A percentile compares a stretch with the other conserved stretches of the same genome.
These are phyloP conservation scores for Nematocida major DNA, from an alignment of 371 early-diverging fungal species.

Conservation along the genomic window DNA sequence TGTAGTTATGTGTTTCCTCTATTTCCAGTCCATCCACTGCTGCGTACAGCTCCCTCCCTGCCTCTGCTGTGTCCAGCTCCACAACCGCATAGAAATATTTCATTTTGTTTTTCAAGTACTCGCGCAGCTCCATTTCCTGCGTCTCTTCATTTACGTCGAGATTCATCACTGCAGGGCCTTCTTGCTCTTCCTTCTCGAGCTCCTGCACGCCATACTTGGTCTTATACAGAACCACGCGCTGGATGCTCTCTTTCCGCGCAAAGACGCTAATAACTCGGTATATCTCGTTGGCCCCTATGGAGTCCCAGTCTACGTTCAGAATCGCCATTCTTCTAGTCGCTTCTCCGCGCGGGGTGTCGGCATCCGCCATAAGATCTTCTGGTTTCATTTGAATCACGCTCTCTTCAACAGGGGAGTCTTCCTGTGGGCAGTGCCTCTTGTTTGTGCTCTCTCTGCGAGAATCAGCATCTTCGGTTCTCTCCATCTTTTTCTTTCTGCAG, in stretches of 20 bases:
- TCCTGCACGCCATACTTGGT: slow-evolving; percentile 87
- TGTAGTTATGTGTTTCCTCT: slow-evolving; percentile 79
- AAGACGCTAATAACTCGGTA: slow-evolving; percentile 76
- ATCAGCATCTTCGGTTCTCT: neutral
- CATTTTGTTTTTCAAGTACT: slow-evolving; percentile 82
- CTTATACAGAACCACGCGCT: slow-evolving; percentile 75
- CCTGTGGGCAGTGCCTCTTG: neutral
- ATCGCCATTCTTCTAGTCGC: slow-evolving; percentile 76
- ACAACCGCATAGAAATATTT: slow-evolving; percentile 84
- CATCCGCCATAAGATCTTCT: slow-evolving; percentile 21
- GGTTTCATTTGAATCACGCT: neutral
- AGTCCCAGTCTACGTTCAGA: slow-evolving; percentile 92
- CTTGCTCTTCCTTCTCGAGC: slow-evolving; percentile 69
- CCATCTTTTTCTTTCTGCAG: neutral
- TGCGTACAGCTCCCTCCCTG: slow-evolving; percentile 73
- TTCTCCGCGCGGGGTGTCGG: slow-evolving; percentile 72
- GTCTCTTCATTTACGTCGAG: slow-evolving; percentile 73
- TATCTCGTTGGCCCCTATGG: slow-evolving; percentile 75
- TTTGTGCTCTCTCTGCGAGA: neutral
- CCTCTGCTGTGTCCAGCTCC: slow-evolving; percentile 75
- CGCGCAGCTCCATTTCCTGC: slow-evolving; percentile 73
- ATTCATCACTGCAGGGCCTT: slow-evolving; percentile 74
- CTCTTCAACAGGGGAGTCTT: neutral
- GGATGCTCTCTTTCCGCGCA: slow-evolving; percentile 72
- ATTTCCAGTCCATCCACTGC: slow-evolving; percentile 84